These are phyloP conservation scores for Teratosphaeria destructans DNA, from an alignment of 2,329 filamentous ascomycete genomes.

Conservation along the genomic window DNA sequence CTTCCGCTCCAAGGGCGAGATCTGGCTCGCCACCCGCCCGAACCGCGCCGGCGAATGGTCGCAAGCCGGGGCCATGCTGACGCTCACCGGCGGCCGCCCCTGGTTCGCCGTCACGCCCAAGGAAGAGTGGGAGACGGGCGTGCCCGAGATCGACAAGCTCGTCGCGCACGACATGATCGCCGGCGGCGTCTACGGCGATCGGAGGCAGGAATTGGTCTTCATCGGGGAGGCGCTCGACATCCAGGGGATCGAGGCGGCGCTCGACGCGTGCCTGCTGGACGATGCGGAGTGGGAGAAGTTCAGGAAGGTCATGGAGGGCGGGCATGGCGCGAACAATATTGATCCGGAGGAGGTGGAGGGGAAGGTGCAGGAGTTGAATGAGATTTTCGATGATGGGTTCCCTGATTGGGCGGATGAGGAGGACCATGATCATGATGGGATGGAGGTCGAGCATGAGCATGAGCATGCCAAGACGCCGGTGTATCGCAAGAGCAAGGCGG, in stretches of 20 bases:
- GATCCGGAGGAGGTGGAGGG: neutral
- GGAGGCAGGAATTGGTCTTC: slow-evolving; percentile 62
- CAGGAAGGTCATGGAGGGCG: slow-evolving; percentile 23
- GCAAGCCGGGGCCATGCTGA: slow-evolving; percentile 55
- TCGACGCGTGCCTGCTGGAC: slow-evolving; percentile 54
- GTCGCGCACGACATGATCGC: slow-evolving; percentile 40
- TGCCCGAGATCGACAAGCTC: slow-evolving; percentile 36
- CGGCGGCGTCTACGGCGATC: slow-evolving; percentile 51
- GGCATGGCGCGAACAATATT: neutral
- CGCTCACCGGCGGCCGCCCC: slow-evolving; percentile 46
- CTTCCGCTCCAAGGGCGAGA: slow-evolving; percentile 50
- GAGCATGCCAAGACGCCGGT: neutral
- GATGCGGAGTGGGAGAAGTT: slow-evolving; percentile 41
- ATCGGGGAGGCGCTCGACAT: slow-evolving; percentile 57
- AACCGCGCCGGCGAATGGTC: slow-evolving; percentile 50
- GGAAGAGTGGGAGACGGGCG: slow-evolving; percentile 41
- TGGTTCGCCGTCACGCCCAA: slow-evolving; percentile 19
- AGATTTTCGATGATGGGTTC: neutral
- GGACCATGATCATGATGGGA: neutral
- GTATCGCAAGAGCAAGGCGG: neutral
- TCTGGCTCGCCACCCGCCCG: slow-evolving; percentile 50
- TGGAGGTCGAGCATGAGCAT: slow-evolving; percentile 10
- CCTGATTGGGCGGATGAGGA: neutral
- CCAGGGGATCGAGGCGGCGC: slow-evolving; percentile 37
- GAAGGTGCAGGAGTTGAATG: neutral